Evolutionary conservation across 2,329 filamentous ascomycete species (phyloP), one percentile per base, ranked within the genome.

Genomic region (Phialocephala subalpina): DNA sequence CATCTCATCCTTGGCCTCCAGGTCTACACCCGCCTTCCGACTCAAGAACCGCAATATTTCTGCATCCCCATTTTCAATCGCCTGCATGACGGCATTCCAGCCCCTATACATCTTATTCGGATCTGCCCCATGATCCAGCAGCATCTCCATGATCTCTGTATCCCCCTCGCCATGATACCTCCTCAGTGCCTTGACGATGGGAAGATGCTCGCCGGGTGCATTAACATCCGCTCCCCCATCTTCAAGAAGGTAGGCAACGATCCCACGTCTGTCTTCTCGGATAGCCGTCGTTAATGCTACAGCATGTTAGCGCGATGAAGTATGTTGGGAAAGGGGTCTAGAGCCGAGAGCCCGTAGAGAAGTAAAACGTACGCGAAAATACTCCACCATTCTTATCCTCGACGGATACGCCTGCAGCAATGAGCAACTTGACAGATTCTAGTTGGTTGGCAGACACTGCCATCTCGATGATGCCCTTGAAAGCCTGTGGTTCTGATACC

Each of bases 331-430:
- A n/a, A n/a, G n/a, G n/a, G n/a, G n/a, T n/a, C n/a, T n/a, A n/a
- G n/a, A n/a, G n/a, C n/a, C n/a, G n/a, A n/a, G n/a, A n/a, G n/a
- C n/a, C n/a, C n/a, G n/a, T n/a, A n/a, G n/a, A n/a, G n/a, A n/a
- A n/a, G n/a, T n/a, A n/a, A n/a, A n/a, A n/a, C n/a, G n/a, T n/a
- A n/a, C n/a, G 87, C 0, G 87, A 90, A 79, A 92, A 92, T 58
- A 92, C 90, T 61, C 90, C 90, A 22, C 88, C 89, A 73, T 90
- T 92, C 78, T 89, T 89, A 78, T 91, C 90, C 75, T 92, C 89
- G 62, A 91, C 87, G 47, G 83, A 88, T 20, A 91, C 86, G 1
- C 73, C 73, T 1, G 72, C 72, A 0, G 67, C 72, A 2, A 75
- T 56, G 33, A 75, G 86, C 73, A 91, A 78, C 77, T 90, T 90